A percentile compares a stretch with the other conserved stretches of the same genome.
Conservation (phyloP, 192 early-diverging fungal genomes). For the Gaertneriomyces sp. region DNA sequence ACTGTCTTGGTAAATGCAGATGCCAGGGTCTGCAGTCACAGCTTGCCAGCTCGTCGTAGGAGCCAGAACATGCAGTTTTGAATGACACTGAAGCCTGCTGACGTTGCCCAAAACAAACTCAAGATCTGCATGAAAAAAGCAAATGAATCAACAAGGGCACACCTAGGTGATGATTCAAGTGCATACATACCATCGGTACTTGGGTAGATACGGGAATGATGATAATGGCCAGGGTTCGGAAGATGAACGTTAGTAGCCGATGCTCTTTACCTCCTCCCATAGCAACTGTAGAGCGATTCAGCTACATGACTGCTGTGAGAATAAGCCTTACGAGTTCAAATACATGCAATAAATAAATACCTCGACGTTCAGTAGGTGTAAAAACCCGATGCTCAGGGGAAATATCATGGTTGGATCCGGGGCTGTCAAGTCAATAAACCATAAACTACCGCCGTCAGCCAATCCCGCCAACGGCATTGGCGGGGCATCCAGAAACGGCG, state of each 20-base stretch:
- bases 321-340: background rate
- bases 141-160: background rate
- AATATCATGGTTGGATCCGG: slow-evolving; percentile 66
- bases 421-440: slow-evolving; percentile 61
- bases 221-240: slow-evolving; percentile 53
- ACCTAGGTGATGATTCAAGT: background rate
- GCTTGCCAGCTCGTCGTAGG: too few relatives aligned
- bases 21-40: too few relatives aligned
- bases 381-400: slow-evolving; percentile 60
- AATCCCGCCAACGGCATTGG: slow-evolving; percentile 47
- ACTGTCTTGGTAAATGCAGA: too few relatives aligned
- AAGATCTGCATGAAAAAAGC: slow-evolving; percentile 48
- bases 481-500: slow-evolving; percentile 48
- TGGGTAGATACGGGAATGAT: slow-evolving; percentile 67
- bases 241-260: slow-evolving; percentile 18
- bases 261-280: background rate
- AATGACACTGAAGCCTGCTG: slow-evolving; percentile 56
- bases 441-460: slow-evolving; percentile 52
- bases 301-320: background rate
- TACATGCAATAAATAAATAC: slow-evolving; percentile 32
- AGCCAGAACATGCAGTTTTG: slow-evolving; percentile 59
- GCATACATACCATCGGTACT: slow-evolving; percentile 42
- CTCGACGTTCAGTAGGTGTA: slow-evolving; percentile 70
- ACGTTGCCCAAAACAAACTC: slow-evolving; percentile 69
- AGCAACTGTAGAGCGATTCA: slow-evolving; percentile 9